These are phyloP conservation scores for Blastobotrys serpentis DNA, from an alignment of 1,139 yeast genomes.

Conservation along the genomic window DNA sequence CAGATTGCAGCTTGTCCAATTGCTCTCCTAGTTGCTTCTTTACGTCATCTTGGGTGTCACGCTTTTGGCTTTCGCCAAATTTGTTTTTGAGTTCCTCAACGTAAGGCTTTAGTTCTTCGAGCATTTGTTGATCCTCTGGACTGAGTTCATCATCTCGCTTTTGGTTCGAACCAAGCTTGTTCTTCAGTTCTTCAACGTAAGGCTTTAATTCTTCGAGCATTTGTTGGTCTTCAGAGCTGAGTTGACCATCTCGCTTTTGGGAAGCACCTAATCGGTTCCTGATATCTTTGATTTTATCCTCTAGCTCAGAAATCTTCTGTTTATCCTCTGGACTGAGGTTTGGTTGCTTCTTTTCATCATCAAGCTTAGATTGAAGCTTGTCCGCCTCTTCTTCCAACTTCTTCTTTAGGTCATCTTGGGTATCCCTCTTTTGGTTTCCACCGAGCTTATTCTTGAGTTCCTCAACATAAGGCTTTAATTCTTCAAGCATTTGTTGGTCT, in stretches of 20 bases:
- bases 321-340: neutral
- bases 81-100: neutral
- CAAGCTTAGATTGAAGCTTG: neutral
- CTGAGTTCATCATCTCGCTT: neutral
- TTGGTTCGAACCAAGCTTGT: neutral
- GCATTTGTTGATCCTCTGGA: too few relatives aligned
- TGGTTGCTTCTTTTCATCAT: neutral
- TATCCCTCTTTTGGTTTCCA: neutral
- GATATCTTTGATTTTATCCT: neutral
- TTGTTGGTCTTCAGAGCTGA: neutral
- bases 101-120: neutral
- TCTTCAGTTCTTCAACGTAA: neutral
- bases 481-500: neutral
- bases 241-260: neutral
- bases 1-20: neutral
- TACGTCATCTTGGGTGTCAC: neutral
- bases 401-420: neutral
- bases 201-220: neutral
- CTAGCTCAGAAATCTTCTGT: neutral
- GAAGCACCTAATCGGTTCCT: neutral
- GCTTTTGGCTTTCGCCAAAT: neutral
- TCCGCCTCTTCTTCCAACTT: neutral
- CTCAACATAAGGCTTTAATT: neutral
- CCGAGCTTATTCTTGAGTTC: neutral
- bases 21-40: neutral